These are phyloP conservation scores for Umbelopsis sp. DNA, from an alignment of 192 early-diverging fungal species.

Conservation along the genomic window DNA sequence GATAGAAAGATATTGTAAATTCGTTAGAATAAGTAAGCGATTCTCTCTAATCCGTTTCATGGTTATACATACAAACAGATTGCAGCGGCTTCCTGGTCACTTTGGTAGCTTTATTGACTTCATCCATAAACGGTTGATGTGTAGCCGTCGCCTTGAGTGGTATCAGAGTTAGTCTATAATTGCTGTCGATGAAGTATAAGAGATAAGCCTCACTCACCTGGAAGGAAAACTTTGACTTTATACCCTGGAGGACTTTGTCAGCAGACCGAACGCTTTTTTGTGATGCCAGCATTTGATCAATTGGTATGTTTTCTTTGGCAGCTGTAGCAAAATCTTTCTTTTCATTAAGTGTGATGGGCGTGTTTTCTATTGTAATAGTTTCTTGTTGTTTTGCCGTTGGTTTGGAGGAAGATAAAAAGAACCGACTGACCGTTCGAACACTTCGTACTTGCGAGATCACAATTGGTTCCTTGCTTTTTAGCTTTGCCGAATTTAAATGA, in stretches of 20 bases:
- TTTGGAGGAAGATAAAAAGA: neutral
- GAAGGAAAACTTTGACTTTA: neutral
- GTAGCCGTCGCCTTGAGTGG: neutral
- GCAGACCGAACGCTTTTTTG: neutral
- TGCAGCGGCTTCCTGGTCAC: neutral
- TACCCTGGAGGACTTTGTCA: slow-evolving; percentile 11
- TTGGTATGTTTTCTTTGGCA: neutral
- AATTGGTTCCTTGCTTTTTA: neutral
- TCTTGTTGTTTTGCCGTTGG: neutral
- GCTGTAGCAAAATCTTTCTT: neutral
- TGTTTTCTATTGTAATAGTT: neutral
- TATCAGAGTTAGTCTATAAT: neutral
- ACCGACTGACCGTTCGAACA: slow-evolving; percentile 9
- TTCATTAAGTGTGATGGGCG: too few relatives aligned
- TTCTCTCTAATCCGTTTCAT: neutral
- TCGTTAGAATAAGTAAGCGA: neutral
- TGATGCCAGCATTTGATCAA: neutral
- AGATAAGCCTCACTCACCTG: neutral
- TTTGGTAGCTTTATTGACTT: neutral
- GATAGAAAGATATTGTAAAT: neutral
- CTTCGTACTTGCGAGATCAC: neutral
- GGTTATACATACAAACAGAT: slow-evolving; percentile 6
- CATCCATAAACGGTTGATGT: slow-evolving; percentile 5
- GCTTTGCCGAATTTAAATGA: neutral
- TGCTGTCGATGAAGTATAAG: neutral